Conservation (phyloP, 768 basidiomycete species). For the Leccinum subgranulosum region DNA sequence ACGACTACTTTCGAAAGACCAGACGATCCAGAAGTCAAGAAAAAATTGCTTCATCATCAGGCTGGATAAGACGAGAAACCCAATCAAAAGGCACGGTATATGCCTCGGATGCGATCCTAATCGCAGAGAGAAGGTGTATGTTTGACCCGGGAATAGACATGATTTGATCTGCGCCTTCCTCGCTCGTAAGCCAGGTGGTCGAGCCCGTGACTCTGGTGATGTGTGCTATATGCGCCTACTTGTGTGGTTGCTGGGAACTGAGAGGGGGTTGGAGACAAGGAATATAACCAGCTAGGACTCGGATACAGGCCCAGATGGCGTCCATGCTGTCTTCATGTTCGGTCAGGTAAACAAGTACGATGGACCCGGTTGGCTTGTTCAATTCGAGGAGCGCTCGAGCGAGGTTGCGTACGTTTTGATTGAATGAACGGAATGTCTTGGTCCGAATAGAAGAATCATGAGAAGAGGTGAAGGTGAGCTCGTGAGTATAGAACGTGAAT, state of each 20-base stretch:
- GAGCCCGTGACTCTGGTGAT: conserved; percentile 20
- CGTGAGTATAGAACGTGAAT: neutral
- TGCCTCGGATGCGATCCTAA: conserved; percentile 17
- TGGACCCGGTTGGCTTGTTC: conserved; percentile 20
- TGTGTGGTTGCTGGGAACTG: conserved; percentile 29
- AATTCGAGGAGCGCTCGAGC: conserved; percentile 13
- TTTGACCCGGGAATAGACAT: conserved; percentile 17
- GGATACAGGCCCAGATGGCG: conserved; percentile 27
- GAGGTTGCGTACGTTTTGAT: conserved; percentile 14
- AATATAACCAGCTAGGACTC: conserved; percentile 27
- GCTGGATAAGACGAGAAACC: conserved; percentile 12
- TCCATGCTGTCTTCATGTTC: conserved; percentile 31
- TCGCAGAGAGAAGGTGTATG: conserved; percentile 24
- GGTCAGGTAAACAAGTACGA: conserved; percentile 26
- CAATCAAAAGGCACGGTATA: conserved; percentile 5
- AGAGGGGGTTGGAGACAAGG: conserved; percentile 30
- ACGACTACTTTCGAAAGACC: conserved; percentile 40
- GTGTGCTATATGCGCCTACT: conserved; percentile 23
- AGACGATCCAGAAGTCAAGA: conserved; percentile 40
- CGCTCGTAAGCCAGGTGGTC: conserved; percentile 22
- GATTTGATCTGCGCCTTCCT: conserved; percentile 24
- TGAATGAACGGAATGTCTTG: conserved; percentile 18
- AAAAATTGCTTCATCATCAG: conserved; percentile 30
- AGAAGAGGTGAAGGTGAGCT: neutral
- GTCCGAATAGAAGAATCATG: neutral